Percentiles rank a stretch among this genome's conserved stretches.
Evolutionary conservation across 2,329 filamentous ascomycete genomes (phyloP).

Genomic region (Talaromyces atroroseus): DNA sequence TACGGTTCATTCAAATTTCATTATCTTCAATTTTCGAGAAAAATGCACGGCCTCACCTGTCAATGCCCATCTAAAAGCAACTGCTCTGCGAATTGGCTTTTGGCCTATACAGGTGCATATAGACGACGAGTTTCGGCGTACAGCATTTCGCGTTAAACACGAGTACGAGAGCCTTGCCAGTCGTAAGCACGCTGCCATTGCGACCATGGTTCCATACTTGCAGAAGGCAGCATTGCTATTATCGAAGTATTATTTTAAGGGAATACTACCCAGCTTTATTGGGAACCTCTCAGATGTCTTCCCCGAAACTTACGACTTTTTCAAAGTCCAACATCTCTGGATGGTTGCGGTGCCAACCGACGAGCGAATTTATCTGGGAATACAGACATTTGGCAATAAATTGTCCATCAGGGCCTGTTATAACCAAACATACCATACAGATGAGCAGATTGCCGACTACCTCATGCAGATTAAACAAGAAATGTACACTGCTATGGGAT

Average conservation of each 20-base stretch:
- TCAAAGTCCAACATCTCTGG: neutral
- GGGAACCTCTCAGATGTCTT: neutral
- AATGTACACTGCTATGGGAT: too few relatives aligned
- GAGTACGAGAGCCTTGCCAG: neutral
- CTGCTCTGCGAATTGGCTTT: neutral
- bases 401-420: neutral
- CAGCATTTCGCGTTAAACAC: neutral
- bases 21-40: neutral
- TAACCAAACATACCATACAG: neutral
- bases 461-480: neutral
- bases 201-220: neutral
- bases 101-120: neutral
- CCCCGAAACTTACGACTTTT: neutral
- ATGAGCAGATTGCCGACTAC: neutral
- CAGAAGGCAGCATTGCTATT: neutral
- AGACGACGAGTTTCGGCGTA: neutral
- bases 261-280: neutral
- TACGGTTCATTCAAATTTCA: neutral
- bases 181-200: neutral
- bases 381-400: neutral
- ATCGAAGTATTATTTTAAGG: neutral
- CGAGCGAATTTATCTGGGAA: neutral
- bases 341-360: neutral
- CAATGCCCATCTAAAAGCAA: neutral
- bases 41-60: neutral